Conservation (phyloP, 176 grass and related monocot species). For the Oryza nivara region DNA sequence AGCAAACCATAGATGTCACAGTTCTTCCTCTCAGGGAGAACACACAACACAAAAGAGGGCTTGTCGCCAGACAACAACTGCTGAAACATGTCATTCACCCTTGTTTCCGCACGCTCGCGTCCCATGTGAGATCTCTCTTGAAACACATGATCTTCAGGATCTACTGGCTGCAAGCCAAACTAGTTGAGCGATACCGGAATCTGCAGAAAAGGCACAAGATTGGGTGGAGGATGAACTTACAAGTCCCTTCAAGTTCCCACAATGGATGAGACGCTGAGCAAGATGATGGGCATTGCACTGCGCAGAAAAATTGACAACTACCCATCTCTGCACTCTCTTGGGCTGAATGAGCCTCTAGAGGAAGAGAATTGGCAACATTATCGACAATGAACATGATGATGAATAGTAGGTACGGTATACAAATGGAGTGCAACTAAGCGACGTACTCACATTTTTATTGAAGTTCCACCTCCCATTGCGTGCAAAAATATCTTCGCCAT, state of each 20-base stretch:
- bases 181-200: background rate
- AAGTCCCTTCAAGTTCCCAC: slow-evolving; percentile 53
- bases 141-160: slow-evolving; percentile 19
- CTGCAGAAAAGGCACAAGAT: background rate
- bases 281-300: slow-evolving; percentile 23
- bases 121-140: slow-evolving; percentile 47
- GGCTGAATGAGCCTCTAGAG: slow-evolving; percentile 48
- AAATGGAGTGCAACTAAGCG: background rate
- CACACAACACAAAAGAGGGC: slow-evolving; percentile 52
- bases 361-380: background rate
- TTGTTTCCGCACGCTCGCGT: slow-evolving; percentile 23
- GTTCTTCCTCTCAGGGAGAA: slow-evolving; percentile 66
- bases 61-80: background rate
- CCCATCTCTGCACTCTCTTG: slow-evolving; percentile 38
- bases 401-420: background rate
- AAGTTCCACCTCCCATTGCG: background rate
- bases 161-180: slow-evolving; percentile 41
- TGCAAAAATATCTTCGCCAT: slow-evolving; percentile 35
- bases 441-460: slow-evolving; percentile 3
- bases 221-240: slow-evolving; percentile 35
- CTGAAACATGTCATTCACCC: slow-evolving; percentile 56
- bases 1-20: slow-evolving; percentile 44
- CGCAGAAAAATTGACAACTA: slow-evolving; percentile 67
- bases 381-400: background rate
- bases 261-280: slow-evolving; percentile 37